phyloP scores from a whole-genome alignment of 164 flowering plant species.

The Liquidambar formosana region DNA sequence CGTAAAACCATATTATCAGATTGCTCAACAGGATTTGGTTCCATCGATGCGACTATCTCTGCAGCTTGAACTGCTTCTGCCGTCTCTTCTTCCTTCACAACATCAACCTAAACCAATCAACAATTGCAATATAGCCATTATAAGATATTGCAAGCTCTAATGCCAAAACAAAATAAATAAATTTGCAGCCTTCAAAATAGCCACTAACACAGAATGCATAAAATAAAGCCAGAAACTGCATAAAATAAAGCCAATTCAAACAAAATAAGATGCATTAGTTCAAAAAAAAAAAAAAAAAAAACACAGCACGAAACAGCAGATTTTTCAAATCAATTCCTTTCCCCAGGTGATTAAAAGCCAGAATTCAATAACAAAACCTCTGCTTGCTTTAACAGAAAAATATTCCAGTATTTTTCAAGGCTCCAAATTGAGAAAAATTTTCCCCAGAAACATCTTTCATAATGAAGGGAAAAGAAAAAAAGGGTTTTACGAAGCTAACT shows the following conservation, averaged over 20 bases:
- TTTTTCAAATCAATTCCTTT: no score
- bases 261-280: neutral
- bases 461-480: neutral
- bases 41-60: slow-evolving; percentile 14
- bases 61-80: slow-evolving; percentile 18
- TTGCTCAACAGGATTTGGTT: slow-evolving; percentile 28
- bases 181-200: neutral
- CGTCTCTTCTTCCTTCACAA: slow-evolving; percentile 13
- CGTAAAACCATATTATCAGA: slow-evolving; percentile 38
- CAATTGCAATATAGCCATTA: neutral
- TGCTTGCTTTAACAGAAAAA: neutral
- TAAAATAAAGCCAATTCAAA: neutral
- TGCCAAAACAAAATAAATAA: no score
- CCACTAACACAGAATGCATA: neutral
- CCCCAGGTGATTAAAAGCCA: no score
- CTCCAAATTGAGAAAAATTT: no score
- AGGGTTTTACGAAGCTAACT: neutral
- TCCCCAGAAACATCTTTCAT: neutral
- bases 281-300: no score
- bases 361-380: no score
- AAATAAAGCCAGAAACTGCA: neutral
- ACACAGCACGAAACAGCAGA: no score
- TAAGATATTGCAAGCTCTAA: neutral
- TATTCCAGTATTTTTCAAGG: no score
- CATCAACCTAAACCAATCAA: slow-evolving; percentile 5